phyloP scores from a whole-genome alignment of 2,329 filamentous ascomycete species.

The Nemania sp. region DNA sequence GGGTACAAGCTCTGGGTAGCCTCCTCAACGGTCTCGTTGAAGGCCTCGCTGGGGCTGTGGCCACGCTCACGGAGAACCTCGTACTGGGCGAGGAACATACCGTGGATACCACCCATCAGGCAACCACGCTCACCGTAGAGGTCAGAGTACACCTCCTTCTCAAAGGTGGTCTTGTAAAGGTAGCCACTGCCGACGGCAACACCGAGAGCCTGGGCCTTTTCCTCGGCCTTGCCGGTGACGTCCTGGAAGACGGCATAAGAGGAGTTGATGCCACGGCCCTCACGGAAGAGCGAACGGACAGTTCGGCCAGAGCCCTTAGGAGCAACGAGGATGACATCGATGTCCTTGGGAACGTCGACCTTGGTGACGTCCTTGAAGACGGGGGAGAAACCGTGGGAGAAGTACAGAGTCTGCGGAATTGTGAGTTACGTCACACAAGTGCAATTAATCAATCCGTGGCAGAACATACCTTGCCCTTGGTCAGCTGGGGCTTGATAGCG shows the following conservation, averaged over 20 bases:
- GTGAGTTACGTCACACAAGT: constrained; percentile 14
- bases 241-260: constrained; percentile 99
- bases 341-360: constrained; percentile 93
- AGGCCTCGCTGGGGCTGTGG: constrained; percentile 97
- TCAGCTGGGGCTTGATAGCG: constrained; percentile 95
- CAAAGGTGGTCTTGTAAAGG: constrained; percentile 99
- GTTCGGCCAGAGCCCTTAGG: constrained; percentile 99
- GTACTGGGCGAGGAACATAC: constrained; percentile 99
- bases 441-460: constrained; percentile 37
- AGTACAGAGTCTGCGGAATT: constrained; percentile 87
- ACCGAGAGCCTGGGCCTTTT: constrained; percentile 96
- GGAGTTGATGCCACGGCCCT: constrained; percentile 99
- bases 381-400: constrained; percentile 99
- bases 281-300: constrained; percentile 97
- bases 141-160: constrained; percentile 99
- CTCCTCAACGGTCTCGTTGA: constrained; percentile 99
- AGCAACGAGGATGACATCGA: constrained; percentile 99
- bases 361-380: constrained; percentile 99
- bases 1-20: constrained; percentile 98
- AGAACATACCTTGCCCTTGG: constrained; percentile 90
- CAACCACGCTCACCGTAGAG: constrained; percentile 99
- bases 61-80: constrained; percentile 99
- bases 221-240: constrained; percentile 96
- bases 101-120: constrained; percentile 99
- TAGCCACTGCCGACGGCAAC: constrained; percentile 97